phyloP scores from a whole-genome alignment of 345 rosid species.

The Passiflora organensis region DNA sequence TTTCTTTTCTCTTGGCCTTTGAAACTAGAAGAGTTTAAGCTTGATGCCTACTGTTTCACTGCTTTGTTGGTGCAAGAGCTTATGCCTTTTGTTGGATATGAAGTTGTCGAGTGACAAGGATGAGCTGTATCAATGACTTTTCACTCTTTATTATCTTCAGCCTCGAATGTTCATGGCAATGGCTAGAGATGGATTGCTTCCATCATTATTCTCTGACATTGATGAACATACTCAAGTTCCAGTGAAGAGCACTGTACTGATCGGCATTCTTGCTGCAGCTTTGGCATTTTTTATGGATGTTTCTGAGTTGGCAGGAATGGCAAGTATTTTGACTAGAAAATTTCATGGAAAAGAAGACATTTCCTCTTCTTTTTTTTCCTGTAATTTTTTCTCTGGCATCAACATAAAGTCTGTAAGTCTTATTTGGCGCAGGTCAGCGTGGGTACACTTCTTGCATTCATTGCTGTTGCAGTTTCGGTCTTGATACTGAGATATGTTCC shows the following conservation, averaged over 20 bases:
- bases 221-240: conserved; percentile 64
- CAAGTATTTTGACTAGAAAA: conserved; percentile 12
- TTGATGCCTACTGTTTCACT: neutral
- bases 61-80: neutral
- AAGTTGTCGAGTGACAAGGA: no score
- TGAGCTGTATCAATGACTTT: neutral
- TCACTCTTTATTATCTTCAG: conserved; percentile 21
- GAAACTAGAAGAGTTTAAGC: neutral
- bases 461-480: conserved; percentile 56
- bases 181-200: conserved; percentile 92
- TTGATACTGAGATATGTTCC: conserved; percentile 64
- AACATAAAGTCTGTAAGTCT: neutral
- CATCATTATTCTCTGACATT: conserved; percentile 70
- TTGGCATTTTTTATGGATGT: conserved; percentile 65
- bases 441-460: conserved; percentile 69
- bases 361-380: neutral
- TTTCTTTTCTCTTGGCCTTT: neutral
- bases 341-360: neutral
- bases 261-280: conserved; percentile 58
- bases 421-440: conserved; percentile 51
- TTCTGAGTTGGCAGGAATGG: conserved; percentile 63
- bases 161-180: conserved; percentile 81
- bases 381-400: neutral
- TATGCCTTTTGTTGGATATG: no score
- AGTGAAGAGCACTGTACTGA: conserved; percentile 63